Percentiles rank a stretch among this genome's conserved stretches.
Conservation (phyloP, 306 rosid species). For the Argentina anserina region DNA sequence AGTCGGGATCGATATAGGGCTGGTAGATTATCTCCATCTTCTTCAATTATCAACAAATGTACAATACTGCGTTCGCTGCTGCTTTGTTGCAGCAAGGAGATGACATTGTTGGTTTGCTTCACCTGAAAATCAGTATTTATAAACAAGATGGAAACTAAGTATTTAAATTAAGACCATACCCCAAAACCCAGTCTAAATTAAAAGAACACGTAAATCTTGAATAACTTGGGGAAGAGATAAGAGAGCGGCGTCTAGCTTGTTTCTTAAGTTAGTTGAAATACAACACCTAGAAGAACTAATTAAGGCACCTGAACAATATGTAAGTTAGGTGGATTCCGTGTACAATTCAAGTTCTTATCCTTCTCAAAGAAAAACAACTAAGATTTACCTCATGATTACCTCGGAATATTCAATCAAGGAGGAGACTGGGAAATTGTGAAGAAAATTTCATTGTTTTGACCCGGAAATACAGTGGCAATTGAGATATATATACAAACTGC, state of each 20-base stretch:
- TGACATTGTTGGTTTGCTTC: constrained; percentile 8
- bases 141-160: neutral
- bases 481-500: neutral
- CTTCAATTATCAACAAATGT: constrained; percentile 1
- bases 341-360: neutral
- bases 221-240: constrained; percentile 16
- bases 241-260: constrained; percentile 34
- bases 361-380: too few species aligned
- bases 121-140: constrained; percentile 2
- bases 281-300: neutral
- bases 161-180: neutral
- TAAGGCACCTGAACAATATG: neutral
- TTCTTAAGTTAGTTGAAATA: constrained; percentile 7
- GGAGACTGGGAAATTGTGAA: neutral
- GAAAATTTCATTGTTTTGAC: constrained; percentile 2
- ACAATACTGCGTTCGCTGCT: neutral
- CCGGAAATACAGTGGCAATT: constrained; percentile 4
- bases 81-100: constrained; percentile 5
- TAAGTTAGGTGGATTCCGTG: neutral
- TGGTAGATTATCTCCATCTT: constrained; percentile 55
- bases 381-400: neutral
- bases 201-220: constrained; percentile 9
- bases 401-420: constrained; percentile 1
- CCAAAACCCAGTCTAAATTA: constrained; percentile 1
- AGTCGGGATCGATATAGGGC: constrained; percentile 58